phyloP scores from a whole-genome alignment of 768 basidiomycete genomes.

The Mycena rebaudengoi region DNA sequence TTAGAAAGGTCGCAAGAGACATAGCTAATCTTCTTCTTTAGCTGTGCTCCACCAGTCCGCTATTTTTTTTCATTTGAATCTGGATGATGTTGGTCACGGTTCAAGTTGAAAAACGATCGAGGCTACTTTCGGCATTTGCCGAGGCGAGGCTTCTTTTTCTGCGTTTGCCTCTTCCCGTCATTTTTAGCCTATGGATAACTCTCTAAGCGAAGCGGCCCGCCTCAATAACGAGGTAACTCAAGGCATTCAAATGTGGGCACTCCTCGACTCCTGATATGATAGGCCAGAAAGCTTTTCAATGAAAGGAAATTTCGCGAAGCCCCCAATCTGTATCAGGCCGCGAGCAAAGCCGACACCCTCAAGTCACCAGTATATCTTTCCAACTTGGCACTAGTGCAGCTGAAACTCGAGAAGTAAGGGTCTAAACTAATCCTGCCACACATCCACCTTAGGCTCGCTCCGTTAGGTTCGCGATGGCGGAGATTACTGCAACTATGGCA shows the following conservation, averaged over 20 bases:
- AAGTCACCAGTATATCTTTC: constrained; percentile 3
- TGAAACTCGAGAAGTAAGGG: neutral
- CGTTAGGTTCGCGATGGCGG: neutral
- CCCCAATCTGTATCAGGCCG: neutral
- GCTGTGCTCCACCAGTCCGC: no score
- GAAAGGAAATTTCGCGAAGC: constrained; percentile 3
- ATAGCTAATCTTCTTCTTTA: no score
- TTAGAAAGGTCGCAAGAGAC: constrained; percentile 66
- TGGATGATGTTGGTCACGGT: no score
- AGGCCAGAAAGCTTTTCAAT: constrained; percentile 2
- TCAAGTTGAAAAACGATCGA: no score
- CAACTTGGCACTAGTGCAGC: constrained; percentile 8
- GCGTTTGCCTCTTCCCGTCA: no score
- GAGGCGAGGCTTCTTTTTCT: no score
- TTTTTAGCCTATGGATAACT: no score
- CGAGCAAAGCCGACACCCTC: neutral
- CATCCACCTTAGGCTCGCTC: neutral
- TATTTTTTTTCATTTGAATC: no score
- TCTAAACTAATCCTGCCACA: no score
- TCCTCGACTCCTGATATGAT: neutral
- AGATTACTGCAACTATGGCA: neutral
- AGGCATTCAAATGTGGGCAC: neutral
- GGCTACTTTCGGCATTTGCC: no score
- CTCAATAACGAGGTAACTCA: neutral
- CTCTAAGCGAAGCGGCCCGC: neutral